Evolutionary conservation across 352 stramenopile genomes (phyloP), one percentile per base, ranked within the genome.

Genomic region (Nothophytophthora sp.): DNA sequence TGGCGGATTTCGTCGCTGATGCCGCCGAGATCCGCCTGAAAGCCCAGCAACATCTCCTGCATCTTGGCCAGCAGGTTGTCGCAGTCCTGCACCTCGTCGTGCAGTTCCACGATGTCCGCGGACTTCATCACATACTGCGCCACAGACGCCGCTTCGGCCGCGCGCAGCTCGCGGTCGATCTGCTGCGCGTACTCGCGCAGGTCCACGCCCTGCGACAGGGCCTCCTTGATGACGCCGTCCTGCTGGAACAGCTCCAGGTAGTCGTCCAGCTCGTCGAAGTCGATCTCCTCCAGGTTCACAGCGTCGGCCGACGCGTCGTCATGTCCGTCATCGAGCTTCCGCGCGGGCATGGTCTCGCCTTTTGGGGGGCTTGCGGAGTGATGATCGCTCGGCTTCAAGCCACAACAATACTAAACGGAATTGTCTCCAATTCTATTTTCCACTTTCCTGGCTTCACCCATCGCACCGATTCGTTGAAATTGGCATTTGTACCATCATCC

Each of bases 1-100:
- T 98, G 82, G 44, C 92, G 89, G 67, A 99, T 99, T 68, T 99
- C 97, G 42, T 97, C 92, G 58, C 88, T 98, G 56, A 99, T 97
- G 34, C 95, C 95, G 20, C 96, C 96, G 6, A 99, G 71, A 73
- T 99, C 96, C 3, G 96, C 95, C 76, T 99, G 96, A 72, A 99
- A 99, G 7, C 96, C 96, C 19, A 98, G 68, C 30, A 99, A 67
- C 90, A 99, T 98, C 77, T 98, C 96, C 64, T 99, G 96, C 86
- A 99, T 96, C 36, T 90, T 86, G 16, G 88, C 91, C 35, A 99
- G 81, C 50, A 99, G 94, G 60, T 93, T 89, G 74, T 99, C 97
- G 71, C 96, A 99, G 42, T 91, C 83, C 57, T 98, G 88, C 36
- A 99, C 92, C 59, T 99, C 86, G 42, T 94, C 78, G 52, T 97